A percentile compares a stretch with the other conserved stretches of the same genome.
phyloP scores from a whole-genome alignment of 208 protist genomes.

The Crithidia mellificae region DNA sequence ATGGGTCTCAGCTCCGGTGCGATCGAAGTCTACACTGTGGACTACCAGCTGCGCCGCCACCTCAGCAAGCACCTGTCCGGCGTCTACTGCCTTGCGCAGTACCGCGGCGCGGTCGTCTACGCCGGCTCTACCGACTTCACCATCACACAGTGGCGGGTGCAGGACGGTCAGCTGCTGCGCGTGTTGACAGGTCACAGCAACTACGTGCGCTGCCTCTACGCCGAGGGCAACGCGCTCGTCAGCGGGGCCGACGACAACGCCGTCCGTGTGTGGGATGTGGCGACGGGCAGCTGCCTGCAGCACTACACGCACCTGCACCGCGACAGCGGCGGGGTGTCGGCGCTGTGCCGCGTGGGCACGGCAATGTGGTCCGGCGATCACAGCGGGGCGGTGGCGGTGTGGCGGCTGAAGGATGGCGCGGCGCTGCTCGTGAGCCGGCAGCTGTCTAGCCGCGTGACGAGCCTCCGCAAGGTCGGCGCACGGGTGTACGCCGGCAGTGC shows the following conservation, averaged over 20 bases:
- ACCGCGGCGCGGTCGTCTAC: conserved; percentile 59
- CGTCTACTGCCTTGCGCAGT: conserved; percentile 75
- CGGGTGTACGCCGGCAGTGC: conserved; percentile 59
- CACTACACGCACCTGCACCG: conserved; percentile 57
- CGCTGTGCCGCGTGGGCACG: conserved; percentile 76
- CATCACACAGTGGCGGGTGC: conserved; percentile 77
- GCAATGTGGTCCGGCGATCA: conserved; percentile 89
- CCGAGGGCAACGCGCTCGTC: conserved; percentile 72
- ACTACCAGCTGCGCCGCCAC: conserved; percentile 52
- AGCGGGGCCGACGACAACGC: conserved; percentile 83
- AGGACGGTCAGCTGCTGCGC: conserved; percentile 62
- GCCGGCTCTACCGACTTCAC: conserved; percentile 82
- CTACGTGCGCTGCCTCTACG: conserved; percentile 87
- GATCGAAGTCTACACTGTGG: conserved; percentile 71
- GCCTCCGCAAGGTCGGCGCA: conserved; percentile 52
- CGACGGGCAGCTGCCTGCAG: conserved; percentile 45
- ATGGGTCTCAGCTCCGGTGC: conserved; percentile 79
- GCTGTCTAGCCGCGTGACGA: conserved; percentile 49
- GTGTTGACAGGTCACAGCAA: conserved; percentile 75
- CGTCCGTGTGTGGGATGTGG: conserved; percentile 77
- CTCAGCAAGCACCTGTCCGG: conserved; percentile 76
- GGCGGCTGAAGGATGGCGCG: conserved; percentile 54
- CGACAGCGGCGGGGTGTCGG: conserved; percentile 66
- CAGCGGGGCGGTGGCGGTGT: conserved; percentile 61
- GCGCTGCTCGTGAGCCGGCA: conserved; percentile 44